Evolutionary conservation across 2,329 filamentous ascomycete genomes (phyloP).

Genomic region (Paecilomyces formosus): DNA sequence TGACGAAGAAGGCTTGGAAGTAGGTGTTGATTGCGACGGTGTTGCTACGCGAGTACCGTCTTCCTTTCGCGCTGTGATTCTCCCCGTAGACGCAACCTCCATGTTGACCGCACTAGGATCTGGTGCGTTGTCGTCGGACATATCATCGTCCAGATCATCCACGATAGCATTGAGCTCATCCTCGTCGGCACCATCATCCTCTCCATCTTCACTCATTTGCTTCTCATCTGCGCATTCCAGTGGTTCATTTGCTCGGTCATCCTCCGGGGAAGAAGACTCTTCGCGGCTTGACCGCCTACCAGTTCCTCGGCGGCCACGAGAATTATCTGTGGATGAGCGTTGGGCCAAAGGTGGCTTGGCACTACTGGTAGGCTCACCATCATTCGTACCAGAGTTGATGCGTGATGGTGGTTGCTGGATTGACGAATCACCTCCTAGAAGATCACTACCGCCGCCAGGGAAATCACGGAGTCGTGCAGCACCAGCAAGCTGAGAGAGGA

Average conservation of each 20-base stretch:
- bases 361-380: slow-evolving; percentile 6
- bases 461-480: slow-evolving; percentile 56
- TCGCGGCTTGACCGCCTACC: slow-evolving; percentile 59
- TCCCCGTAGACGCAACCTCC: slow-evolving; percentile 78
- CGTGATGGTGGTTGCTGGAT: slow-evolving; percentile 13
- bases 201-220: slow-evolving; percentile 64
- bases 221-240: slow-evolving; percentile 92
- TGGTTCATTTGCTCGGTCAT: slow-evolving; percentile 59
- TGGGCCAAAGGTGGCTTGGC: slow-evolving; percentile 40
- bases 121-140: slow-evolving; percentile 64
- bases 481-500: slow-evolving; percentile 65
- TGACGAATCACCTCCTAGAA: slow-evolving; percentile 26
- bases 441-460: slow-evolving; percentile 21
- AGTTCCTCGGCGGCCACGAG: slow-evolving; percentile 30
- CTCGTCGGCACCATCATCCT: slow-evolving; percentile 49
- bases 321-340: slow-evolving; percentile 25
- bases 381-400: slow-evolving; percentile 10
- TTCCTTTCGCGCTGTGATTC: slow-evolving; percentile 83
- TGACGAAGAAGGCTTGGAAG: slow-evolving; percentile 34
- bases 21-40: slow-evolving; percentile 56
- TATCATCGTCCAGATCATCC: slow-evolving; percentile 81
- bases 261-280: slow-evolving; percentile 46
- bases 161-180: slow-evolving; percentile 75
- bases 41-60: slow-evolving; percentile 83
- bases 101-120: slow-evolving; percentile 86